Base-by-base conservation (phyloP, 148 eudicot species). In the Silene latifolia region DNA sequence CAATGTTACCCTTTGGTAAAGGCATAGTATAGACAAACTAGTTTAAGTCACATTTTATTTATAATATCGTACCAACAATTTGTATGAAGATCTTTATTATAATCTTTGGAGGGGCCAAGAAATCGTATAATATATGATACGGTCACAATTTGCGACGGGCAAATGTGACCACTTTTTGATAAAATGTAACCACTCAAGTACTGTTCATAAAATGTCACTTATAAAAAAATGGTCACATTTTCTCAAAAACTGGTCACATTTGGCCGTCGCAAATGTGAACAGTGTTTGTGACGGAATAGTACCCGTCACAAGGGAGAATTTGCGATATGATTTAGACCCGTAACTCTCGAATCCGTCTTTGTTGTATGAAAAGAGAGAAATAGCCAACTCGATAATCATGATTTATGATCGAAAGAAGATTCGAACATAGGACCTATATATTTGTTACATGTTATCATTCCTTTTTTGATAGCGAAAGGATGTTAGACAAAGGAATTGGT, bases 11-110 rank as follows among this genome's bases (percentile, higher is more conserved):
- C 85, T 39, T 69, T 79, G 77, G 67, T 73, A 74, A 86, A 74
- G 86, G 83, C 87, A 77, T 80, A 71, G 85, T 87, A 79, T 83
- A 85, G 88, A 89, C 89, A 89, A 63, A 84, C 77, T 78, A 73
- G 58, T 64, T 75, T 78, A n/a, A 72, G 70, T 27, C 35, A 23
- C 20, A 64, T 46, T 62, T 51, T 63, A 53, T 67, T 73, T 47
- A 27, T 47, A 27, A 44, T 53, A 70, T 54, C 19, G 44, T 39
- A 19, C 46, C 63, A 72, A 57, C 56, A 23, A 19, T 32, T 57
- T 67, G 56, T 51, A 29, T 62, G 17, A 78, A 78, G 57, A 72
- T 78, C 72, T 58, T 21, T 78, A 78, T 78, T 72, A 59, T 72
- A 72, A 72, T 64, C 69, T 72, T 42, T 6, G 19, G 67, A 78